A percentile compares a stretch with the other conserved stretches of the same genome.
Conservation (phyloP, 495 filamentous ascomycete species). For the Lophium mytilinum region DNA sequence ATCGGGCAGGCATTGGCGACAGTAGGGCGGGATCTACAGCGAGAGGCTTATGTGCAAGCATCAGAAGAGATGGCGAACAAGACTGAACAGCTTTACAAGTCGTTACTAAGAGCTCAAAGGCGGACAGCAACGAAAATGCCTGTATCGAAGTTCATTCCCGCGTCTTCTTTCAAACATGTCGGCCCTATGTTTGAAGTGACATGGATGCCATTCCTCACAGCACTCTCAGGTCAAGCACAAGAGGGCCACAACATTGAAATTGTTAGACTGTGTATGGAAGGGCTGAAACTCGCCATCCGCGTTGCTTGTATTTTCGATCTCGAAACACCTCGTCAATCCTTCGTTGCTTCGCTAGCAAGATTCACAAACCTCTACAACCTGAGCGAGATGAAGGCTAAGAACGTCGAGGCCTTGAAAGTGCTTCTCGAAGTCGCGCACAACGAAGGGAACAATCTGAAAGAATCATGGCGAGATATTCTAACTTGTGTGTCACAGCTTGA, state of each 20-base stretch:
- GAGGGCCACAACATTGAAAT: constrained; percentile 85
- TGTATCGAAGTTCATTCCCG: constrained; percentile 74
- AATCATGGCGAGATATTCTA: constrained; percentile 90
- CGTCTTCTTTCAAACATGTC: constrained; percentile 86
- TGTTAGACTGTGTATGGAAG: constrained; percentile 86
- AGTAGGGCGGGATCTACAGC: constrained; percentile 82
- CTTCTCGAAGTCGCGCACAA: constrained; percentile 85
- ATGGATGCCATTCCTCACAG: constrained; percentile 98
- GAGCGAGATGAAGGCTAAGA: constrained; percentile 91
- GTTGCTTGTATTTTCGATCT: constrained; percentile 92
- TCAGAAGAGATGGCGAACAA: constrained; percentile 91
- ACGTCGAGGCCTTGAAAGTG: constrained; percentile 85
- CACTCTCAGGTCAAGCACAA: constrained; percentile 82
- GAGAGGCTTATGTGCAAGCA: constrained; percentile 87
- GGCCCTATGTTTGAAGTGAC: constrained; percentile 98
- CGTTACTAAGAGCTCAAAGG: constrained; percentile 75
- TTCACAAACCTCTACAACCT: constrained; percentile 94
- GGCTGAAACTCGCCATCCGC: constrained; percentile 83
- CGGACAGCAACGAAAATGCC: constrained; percentile 61
- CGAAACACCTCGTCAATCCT: constrained; percentile 82
- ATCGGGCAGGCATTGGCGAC: constrained; percentile 86
- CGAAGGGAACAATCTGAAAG: constrained; percentile 80
- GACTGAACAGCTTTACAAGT: constrained; percentile 84
- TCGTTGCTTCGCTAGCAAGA: constrained; percentile 87
- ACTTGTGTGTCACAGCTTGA: constrained; percentile 96